Conservation (phyloP, 495 filamentous ascomycete species). For the Paragyromitra xinjiangensis region DNA sequence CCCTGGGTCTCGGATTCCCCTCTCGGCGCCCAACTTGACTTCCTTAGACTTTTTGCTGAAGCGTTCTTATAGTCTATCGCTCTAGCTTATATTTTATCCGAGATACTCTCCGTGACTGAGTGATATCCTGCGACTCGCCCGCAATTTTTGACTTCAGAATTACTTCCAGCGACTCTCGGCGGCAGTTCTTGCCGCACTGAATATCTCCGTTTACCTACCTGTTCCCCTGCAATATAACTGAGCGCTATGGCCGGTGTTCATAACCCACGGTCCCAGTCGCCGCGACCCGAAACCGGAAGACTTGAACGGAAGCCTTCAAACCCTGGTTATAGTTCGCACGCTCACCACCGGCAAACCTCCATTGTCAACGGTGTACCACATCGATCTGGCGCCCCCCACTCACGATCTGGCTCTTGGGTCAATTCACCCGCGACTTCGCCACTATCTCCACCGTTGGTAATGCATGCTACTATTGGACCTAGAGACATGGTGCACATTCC, state of each 20-base stretch:
- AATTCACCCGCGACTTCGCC: constrained; percentile 64
- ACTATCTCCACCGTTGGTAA: constrained; percentile 53
- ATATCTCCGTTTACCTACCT: constrained; percentile 10
- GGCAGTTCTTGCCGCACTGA: constrained; percentile 27
- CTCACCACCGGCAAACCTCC: constrained; percentile 91
- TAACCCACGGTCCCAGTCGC: constrained; percentile 67
- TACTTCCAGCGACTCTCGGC: constrained; percentile 23
- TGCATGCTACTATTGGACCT: constrained; percentile 49
- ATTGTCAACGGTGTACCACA: constrained; percentile 95
- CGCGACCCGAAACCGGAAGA: constrained; percentile 66
- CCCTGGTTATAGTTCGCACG: constrained; percentile 67
- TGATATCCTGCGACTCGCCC: constrained; percentile 28
- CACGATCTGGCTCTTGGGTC: constrained; percentile 80
- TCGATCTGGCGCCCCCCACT: constrained; percentile 60
- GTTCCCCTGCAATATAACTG: constrained; percentile 48
- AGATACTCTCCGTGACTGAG: constrained; percentile 2
- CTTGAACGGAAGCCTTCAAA: constrained; percentile 76
- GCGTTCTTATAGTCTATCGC: constrained; percentile 16
- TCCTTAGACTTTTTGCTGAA: constrained; percentile 32
- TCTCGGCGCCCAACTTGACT: constrained; percentile 25
- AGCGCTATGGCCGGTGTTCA: constrained; percentile 61
- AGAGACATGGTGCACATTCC: constrained; percentile 56
- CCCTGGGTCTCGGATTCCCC: constrained; percentile 41
- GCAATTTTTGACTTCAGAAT: constrained; percentile 21
- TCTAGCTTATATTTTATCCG: constrained; percentile 41